Percentiles rank a stretch among this genome's conserved stretches.
phyloP scores from a whole-genome alignment of 305 asterid species.

The Euphrasia arctica region DNA sequence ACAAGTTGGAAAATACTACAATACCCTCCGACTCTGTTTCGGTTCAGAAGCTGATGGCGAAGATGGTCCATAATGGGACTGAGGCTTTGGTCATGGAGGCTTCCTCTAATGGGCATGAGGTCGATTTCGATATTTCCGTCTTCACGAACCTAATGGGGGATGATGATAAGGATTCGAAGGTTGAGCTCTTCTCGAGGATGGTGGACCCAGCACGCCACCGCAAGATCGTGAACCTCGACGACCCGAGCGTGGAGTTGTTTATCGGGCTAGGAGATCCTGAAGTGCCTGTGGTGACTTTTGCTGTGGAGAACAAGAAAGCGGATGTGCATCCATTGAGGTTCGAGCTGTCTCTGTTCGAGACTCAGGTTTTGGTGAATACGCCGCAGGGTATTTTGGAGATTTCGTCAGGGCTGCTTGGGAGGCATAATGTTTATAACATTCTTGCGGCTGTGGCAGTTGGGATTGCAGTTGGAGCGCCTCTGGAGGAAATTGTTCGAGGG shows the following conservation, averaged over 20 bases:
- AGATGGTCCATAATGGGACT: slow-evolving; percentile 85
- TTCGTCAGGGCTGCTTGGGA: slow-evolving; percentile 90
- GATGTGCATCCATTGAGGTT: slow-evolving; percentile 79
- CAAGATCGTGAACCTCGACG: slow-evolving; percentile 82
- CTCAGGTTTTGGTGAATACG: slow-evolving; percentile 85
- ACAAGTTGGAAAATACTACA: slow-evolving; percentile 55
- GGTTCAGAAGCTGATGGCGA: slow-evolving; percentile 86
- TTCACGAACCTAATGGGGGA: slow-evolving; percentile 73
- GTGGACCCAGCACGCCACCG: slow-evolving; percentile 80
- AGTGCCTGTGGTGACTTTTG: slow-evolving; percentile 86
- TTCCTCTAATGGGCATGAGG: slow-evolving; percentile 68
- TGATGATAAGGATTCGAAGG: slow-evolving; percentile 64
- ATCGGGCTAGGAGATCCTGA: slow-evolving; percentile 65
- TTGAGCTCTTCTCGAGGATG: slow-evolving; percentile 72
- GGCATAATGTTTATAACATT: slow-evolving; percentile 87
- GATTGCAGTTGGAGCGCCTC: slow-evolving; percentile 92
- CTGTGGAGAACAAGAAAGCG: slow-evolving; percentile 83
- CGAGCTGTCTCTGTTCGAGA: slow-evolving; percentile 85
- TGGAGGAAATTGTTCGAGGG: slow-evolving; percentile 97
- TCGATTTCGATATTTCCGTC: slow-evolving; percentile 90
- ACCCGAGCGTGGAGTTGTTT: slow-evolving; percentile 68
- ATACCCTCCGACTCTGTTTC: slow-evolving; percentile 59
- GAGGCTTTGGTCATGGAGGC: slow-evolving; percentile 93
- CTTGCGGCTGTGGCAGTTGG: slow-evolving; percentile 94
- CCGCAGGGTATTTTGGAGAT: slow-evolving; percentile 92